Conservation (phyloP, 768 basidiomycete species). For the Floccularia luteovirens region DNA sequence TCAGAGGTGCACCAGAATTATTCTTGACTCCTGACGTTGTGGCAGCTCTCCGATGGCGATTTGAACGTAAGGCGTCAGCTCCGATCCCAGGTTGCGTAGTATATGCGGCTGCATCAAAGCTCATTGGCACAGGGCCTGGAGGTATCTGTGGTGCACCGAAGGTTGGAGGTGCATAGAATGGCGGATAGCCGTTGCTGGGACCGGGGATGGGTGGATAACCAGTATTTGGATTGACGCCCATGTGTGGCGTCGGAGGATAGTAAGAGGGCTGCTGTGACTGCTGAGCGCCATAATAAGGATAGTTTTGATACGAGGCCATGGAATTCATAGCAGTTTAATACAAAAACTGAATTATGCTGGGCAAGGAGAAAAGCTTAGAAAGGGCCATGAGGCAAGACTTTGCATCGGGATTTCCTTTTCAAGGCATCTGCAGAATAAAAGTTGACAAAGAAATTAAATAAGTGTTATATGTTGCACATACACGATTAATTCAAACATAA, state of each 20-base stretch:
- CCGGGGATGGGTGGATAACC: conserved; percentile 8
- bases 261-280: no score
- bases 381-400: no score
- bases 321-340: conserved; percentile 19
- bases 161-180: conserved; percentile 21
- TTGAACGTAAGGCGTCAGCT: conserved; percentile 16
- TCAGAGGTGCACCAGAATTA: conserved; percentile 25
- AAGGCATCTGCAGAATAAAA: no score
- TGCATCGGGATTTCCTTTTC: no score
- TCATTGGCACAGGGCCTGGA: conserved; percentile 10
- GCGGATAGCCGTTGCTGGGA: conserved; percentile 29
- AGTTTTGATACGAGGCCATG: conserved; percentile 28
- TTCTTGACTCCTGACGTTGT: conserved; percentile 10
- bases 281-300: conserved; percentile 38
- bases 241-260: conserved; percentile 31
- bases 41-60: conserved; percentile 25
- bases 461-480: no score
- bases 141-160: conserved; percentile 10
- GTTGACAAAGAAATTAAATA: no score
- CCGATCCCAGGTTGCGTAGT: conserved; percentile 7
- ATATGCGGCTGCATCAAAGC: conserved; percentile 23
- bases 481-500: no score
- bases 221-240: conserved; percentile 14
- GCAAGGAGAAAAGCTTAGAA: conserved; percentile 6
- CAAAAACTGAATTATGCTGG: conserved; percentile 9